Evolutionary conservation across 495 filamentous ascomycete genomes (phyloP).

Genomic region (Zalerion maritima): DNA sequence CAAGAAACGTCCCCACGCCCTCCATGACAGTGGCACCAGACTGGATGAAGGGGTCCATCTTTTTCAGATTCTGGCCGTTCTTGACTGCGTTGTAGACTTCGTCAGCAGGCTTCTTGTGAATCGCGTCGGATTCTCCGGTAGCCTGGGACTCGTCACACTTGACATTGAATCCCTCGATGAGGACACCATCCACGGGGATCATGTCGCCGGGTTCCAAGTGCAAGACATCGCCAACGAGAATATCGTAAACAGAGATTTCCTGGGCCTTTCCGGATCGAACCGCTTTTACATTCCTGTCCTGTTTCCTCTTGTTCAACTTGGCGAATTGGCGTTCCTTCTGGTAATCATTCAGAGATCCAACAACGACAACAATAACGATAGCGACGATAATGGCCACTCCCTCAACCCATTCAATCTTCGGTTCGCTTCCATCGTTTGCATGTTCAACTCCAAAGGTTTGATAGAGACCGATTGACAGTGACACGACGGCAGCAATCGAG

Average conservation of each 20-base stretch:
- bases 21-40: slow-evolving; percentile 89
- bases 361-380: slow-evolving; percentile 60
- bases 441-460: slow-evolving; percentile 38
- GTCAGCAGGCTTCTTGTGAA: slow-evolving; percentile 56
- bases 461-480: slow-evolving; percentile 58
- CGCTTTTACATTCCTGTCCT: slow-evolving; percentile 65
- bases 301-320: slow-evolving; percentile 64
- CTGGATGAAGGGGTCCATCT: slow-evolving; percentile 87
- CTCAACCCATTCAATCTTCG: slow-evolving; percentile 60
- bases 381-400: slow-evolving; percentile 66
- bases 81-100: slow-evolving; percentile 74
- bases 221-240: slow-evolving; percentile 59
- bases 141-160: slow-evolving; percentile 76
- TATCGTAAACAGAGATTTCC: slow-evolving; percentile 56
- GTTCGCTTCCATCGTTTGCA: slow-evolving; percentile 20
- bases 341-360: slow-evolving; percentile 63
- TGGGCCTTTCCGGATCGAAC: slow-evolving; percentile 61
- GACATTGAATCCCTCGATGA: slow-evolving; percentile 56
- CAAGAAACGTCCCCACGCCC: slow-evolving; percentile 73
- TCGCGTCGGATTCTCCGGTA: slow-evolving; percentile 72
- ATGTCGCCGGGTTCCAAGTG: slow-evolving; percentile 63
- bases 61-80: slow-evolving; percentile 55
- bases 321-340: slow-evolving; percentile 71
- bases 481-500: slow-evolving; percentile 57
- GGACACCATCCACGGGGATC: slow-evolving; percentile 61